A percentile compares a stretch with the other conserved stretches of the same genome.
These are phyloP conservation scores for Saturnispora serradocipensis DNA, from an alignment of 805 yeast genomes.

Conservation along the genomic window DNA sequence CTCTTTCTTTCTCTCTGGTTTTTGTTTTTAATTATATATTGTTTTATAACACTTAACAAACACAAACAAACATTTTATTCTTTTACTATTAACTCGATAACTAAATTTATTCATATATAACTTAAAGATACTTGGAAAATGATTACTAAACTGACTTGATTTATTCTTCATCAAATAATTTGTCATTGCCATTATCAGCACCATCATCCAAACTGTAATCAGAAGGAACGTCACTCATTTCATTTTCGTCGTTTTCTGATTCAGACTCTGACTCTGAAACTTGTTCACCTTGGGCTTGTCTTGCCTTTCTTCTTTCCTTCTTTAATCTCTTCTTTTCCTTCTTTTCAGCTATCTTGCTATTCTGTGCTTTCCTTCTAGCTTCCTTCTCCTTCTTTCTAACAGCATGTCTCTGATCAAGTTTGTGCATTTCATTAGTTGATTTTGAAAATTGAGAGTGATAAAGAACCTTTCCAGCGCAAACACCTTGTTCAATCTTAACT, in stretches of 20 bases:
- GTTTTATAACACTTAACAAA: not conserved
- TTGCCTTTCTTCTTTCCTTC: conserved; percentile 49
- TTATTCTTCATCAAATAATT: conserved; percentile 21
- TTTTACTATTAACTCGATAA: not conserved
- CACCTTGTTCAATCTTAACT: conserved; percentile 85
- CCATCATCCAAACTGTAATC: conserved; percentile 18
- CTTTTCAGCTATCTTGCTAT: conserved; percentile 67
- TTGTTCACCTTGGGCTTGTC: conserved; percentile 29
- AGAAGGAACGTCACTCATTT: conserved; percentile 18
- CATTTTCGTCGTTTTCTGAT: conserved; percentile 20
- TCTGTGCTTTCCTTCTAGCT: conserved; percentile 68
- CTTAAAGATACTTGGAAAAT: not conserved
- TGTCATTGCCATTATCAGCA: conserved; percentile 16
- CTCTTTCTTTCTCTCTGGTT: not conserved
- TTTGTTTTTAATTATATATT: not conserved
- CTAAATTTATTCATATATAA: too few species aligned
- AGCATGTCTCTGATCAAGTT: conserved; percentile 60
- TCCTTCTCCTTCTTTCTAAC: conserved; percentile 52
- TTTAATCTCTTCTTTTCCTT: conserved; percentile 64
- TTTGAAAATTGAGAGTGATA: conserved; percentile 70
- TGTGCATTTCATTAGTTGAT: conserved; percentile 47
- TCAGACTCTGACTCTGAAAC: conserved; percentile 18
- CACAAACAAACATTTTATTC: not conserved
- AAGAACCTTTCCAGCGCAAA: conserved; percentile 80
- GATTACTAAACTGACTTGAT: not conserved